A percentile compares a stretch with the other conserved stretches of the same genome.
Conservation (phyloP, 78 protist species). For the Emiliania huxleyi region DNA sequence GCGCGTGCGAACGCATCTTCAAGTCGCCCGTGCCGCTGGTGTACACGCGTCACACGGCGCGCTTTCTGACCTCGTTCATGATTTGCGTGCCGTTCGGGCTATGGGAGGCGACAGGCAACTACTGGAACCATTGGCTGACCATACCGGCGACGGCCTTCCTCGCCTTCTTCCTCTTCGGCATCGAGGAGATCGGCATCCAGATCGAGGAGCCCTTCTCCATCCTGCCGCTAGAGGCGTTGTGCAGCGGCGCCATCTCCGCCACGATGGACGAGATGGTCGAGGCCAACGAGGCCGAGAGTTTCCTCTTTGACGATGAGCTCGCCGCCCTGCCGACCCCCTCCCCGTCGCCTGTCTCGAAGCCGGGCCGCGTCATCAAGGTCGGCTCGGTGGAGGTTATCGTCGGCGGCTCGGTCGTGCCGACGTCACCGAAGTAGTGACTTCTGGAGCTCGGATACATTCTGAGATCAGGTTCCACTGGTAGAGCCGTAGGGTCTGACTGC, state of each 20-base stretch:
- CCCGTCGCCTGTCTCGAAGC: too few relatives aligned
- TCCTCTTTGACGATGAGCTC: too few relatives aligned
- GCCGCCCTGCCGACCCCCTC: too few relatives aligned
- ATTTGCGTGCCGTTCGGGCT: background rate
- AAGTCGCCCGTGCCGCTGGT: constrained; percentile 4
- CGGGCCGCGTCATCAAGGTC: too few relatives aligned
- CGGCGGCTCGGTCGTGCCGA: too few relatives aligned
- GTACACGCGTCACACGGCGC: constrained; percentile 11
- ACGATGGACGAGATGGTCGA: background rate
- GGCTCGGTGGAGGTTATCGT: too few relatives aligned
- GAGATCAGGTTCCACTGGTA: too few relatives aligned
- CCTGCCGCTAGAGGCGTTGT: background rate
- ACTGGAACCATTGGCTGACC: background rate
- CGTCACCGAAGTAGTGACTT: too few relatives aligned
- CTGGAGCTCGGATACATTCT: too few relatives aligned
- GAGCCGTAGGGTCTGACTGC: too few relatives aligned
- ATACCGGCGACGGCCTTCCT: background rate
- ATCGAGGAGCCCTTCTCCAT: constrained; percentile 26
- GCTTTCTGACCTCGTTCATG: background rate
- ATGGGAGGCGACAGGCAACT: background rate
- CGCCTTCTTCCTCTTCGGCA: constrained; percentile 6
- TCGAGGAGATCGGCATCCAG: constrained; percentile 2
- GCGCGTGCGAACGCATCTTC: background rate
- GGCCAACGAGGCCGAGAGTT: too few relatives aligned
- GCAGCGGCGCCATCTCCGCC: background rate